phyloP scores from a whole-genome alignment of 495 filamentous ascomycete genomes.

The Trichoderma erinaceum region DNA sequence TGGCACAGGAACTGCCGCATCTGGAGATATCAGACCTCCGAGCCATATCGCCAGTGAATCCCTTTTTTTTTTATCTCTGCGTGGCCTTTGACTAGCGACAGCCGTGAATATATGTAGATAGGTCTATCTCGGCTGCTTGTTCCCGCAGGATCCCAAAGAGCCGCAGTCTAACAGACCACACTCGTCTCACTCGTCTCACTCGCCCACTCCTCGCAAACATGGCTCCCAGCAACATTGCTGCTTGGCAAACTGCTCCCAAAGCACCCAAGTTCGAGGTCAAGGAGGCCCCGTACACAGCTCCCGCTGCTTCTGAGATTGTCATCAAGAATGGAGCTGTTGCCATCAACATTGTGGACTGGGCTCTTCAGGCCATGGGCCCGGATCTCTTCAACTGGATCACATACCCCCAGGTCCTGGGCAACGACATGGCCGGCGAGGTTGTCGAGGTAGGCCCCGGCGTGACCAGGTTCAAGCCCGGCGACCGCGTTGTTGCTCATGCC shows the following conservation, averaged over 20 bases:
- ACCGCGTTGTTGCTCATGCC: slow-evolving; percentile 34
- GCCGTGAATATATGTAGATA: too few relatives aligned
- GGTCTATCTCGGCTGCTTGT: too few relatives aligned
- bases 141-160: too few relatives aligned
- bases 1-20: too few relatives aligned
- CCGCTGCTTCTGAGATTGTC: slow-evolving; percentile 37
- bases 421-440: slow-evolving; percentile 33
- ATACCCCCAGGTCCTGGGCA: slow-evolving; percentile 4
- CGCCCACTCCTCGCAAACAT: background rate
- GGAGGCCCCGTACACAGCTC: slow-evolving; percentile 30
- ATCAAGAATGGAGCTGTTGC: slow-evolving; percentile 38
- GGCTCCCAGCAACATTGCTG: background rate
- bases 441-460: slow-evolving; percentile 30
- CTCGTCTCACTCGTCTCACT: too few relatives aligned
- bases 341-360: slow-evolving; percentile 37
- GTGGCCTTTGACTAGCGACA: too few relatives aligned
- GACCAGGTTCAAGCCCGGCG: slow-evolving; percentile 24
- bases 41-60: too few relatives aligned
- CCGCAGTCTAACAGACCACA: too few relatives aligned
- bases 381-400: slow-evolving; percentile 22
- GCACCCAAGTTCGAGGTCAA: slow-evolving; percentile 9
- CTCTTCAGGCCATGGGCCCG: slow-evolving; percentile 32
- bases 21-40: too few relatives aligned
- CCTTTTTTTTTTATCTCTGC: too few relatives aligned
- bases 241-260: background rate